Base-by-base conservation (phyloP, 179 eudicot species). In the Beta corolliflora region DNA sequence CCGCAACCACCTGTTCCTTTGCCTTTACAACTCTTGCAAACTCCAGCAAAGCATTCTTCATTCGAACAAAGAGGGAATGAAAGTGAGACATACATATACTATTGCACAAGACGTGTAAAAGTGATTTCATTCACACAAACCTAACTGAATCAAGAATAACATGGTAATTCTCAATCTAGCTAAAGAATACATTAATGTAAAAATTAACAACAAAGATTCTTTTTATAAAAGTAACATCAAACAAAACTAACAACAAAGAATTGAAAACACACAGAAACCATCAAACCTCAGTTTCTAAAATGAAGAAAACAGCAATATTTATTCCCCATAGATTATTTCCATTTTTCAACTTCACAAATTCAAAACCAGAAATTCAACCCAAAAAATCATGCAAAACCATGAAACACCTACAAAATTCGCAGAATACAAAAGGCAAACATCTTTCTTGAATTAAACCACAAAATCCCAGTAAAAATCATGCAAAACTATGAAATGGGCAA, bases 21-120 rank as follows among this genome's bases (percentile, higher is more conserved):
- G 95, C 93, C 72, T 91, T 91, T 60, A 94, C 88, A 66, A 94
- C 90, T 86, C 91, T 89, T 13, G 75, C 93, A 69, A 94, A 89
- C 90, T 94, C 97, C 9, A 94, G 89, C 53, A 89, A 76, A 25
- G 90, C 88, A 89, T 94, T 94, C 98, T 94, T 61, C 78, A 79
- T 64, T 79, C 21, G 11, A 12, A 74, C 63, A 78, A 69, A 23
- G 3, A n/a, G n/a, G 36, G 8, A 5, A 71, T 2, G 19, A 10
- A 56, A 48, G 52, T 48, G 52, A 48, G 52, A 48, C 52, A 36
- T 36, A 36, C 41, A 36, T 36, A 36, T 36, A 36, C 41, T 36
- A 36, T 36, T 36, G 41, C 41, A 36, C 41, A 36, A 36, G 41
- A 36, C 41, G 2, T 36, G 41, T 36, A 36, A 36, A 36, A 36